Evolutionary conservation across 1,284 basidiomycete genomes (phyloP).

Genomic region (Inonotus hispidus): DNA sequence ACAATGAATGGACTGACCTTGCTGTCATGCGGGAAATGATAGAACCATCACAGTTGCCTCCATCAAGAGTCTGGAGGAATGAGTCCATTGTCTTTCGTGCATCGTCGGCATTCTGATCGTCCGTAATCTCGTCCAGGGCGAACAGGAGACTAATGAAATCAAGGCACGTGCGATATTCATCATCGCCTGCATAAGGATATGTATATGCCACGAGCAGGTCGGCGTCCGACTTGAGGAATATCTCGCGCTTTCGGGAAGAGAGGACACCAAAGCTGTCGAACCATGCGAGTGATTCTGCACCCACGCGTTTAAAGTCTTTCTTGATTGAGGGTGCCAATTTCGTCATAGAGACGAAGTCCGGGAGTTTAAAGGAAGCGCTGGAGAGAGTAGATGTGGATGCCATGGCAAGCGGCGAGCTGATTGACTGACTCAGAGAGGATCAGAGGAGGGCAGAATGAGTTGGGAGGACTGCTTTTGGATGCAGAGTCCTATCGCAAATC

Average conservation of each 20-base stretch:
- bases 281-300: constrained; percentile 55
- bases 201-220: constrained; percentile 59
- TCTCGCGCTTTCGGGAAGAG: constrained; percentile 52
- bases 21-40: constrained; percentile 29
- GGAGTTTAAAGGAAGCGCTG: constrained; percentile 42
- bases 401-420: neutral
- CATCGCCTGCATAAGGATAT: constrained; percentile 54
- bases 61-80: constrained; percentile 47
- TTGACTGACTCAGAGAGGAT: neutral
- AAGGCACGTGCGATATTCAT: constrained; percentile 54
- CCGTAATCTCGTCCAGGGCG: constrained; percentile 65
- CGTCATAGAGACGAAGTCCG: constrained; percentile 44
- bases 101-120: constrained; percentile 55
- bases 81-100: constrained; percentile 49
- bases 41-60: constrained; percentile 49
- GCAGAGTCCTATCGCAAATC: neutral
- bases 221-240: constrained; percentile 55
- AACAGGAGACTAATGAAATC: constrained; percentile 66
- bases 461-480: neutral
- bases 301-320: constrained; percentile 49
- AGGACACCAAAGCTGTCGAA: constrained; percentile 56
- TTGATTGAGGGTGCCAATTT: constrained; percentile 29
- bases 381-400: constrained; percentile 16
- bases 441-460: neutral
- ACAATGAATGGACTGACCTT: constrained; percentile 1